Conservation (phyloP, 441 rosid species). For the Croton laevigatus region DNA sequence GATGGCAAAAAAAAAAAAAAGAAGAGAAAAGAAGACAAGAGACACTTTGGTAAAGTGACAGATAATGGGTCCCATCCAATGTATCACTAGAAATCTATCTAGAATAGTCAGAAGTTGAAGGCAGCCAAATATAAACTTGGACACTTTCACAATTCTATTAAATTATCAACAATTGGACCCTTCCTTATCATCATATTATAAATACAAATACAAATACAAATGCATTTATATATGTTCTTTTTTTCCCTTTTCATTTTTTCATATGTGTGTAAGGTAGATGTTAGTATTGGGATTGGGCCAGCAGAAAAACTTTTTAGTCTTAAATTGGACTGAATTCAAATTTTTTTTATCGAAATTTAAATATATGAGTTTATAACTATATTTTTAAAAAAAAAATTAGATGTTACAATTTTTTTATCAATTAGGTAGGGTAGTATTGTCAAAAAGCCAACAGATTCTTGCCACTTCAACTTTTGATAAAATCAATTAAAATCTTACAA, state of each 20-base stretch:
- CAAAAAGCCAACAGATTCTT: conserved; percentile 17
- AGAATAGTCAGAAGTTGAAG: conserved; percentile 12
- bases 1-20: no score
- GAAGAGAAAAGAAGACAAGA: no score
- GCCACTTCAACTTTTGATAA: conserved; percentile 14
- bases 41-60: not conserved
- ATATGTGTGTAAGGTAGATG: not conserved
- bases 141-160: not conserved
- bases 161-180: not conserved
- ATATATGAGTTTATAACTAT: no score
- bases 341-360: no score
- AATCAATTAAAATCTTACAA: conserved; percentile 7
- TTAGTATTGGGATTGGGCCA: not conserved
- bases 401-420: no score
- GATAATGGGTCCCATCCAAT: not conserved
- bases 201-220: not conserved
- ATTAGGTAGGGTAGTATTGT: conserved; percentile 11
- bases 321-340: no score
- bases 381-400: no score
- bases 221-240: not conserved
- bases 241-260: not conserved
- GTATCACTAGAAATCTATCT: not conserved
- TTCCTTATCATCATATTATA: not conserved
- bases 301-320: no score
- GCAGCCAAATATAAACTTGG: not conserved